Evolutionary conservation across 1,284 basidiomycete genomes (phyloP).

Genomic region (Microbotryomycetes sp.): DNA sequence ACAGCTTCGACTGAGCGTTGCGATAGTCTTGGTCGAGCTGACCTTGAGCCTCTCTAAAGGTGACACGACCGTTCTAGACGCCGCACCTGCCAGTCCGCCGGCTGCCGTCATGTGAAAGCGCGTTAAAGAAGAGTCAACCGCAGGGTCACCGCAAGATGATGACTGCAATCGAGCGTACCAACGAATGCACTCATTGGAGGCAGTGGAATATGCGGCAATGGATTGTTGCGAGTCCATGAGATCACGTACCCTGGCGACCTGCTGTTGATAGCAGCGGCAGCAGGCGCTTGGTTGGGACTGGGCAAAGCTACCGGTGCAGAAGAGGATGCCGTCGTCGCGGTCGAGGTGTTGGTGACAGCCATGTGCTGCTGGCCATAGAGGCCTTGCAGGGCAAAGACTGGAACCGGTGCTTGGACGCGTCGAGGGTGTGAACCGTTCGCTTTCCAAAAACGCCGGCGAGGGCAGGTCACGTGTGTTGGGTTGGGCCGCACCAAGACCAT

Average conservation of each 20-base stretch:
- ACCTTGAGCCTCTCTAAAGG: conserved; percentile 38
- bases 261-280: neutral
- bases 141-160: neutral
- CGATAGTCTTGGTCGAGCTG: conserved; percentile 23
- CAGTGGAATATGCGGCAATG: conserved; percentile 9
- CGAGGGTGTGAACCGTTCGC: no score
- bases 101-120: conserved; percentile 7
- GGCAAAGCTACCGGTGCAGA: no score
- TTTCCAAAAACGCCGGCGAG: no score
- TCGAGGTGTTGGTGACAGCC: neutral
- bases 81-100: conserved; percentile 36
- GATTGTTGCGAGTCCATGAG: conserved; percentile 7
- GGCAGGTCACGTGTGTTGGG: no score
- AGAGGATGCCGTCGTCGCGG: neutral
- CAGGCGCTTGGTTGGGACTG: no score
- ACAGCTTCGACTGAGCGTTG: neutral
- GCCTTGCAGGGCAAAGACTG: neutral
- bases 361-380: neutral
- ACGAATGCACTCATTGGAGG: conserved; percentile 26
- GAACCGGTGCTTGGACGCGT: no score
- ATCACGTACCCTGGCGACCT: conserved; percentile 1
- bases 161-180: neutral
- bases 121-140: neutral
- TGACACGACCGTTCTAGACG: conserved; percentile 33
- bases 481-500: no score